Evolutionary conservation across 2,329 filamentous ascomycete species (phyloP).

Genomic region (Hirsutella thompsonii): DNA sequence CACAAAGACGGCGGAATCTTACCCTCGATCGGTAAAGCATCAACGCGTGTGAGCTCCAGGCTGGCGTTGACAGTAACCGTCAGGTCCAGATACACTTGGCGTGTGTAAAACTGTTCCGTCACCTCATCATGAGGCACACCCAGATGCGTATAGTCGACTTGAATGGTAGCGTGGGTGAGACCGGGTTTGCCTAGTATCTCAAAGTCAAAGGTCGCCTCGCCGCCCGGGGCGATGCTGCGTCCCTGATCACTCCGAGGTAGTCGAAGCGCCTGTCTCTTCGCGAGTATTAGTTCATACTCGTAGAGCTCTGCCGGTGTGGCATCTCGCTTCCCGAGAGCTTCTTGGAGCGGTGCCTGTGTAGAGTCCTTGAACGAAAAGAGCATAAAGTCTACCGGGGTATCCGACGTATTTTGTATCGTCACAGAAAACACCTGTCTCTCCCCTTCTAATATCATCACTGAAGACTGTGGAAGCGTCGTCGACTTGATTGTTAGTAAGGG

Average conservation of each 20-base stretch:
- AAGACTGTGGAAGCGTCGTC: constrained; percentile 68
- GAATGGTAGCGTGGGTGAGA: constrained; percentile 63
- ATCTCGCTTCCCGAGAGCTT: constrained; percentile 63
- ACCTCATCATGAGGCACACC: constrained; percentile 56
- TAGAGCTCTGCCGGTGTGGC: constrained; percentile 68
- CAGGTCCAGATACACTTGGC: constrained; percentile 68
- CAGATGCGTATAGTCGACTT: constrained; percentile 79
- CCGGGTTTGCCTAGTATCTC: constrained; percentile 81
- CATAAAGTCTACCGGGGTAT: constrained; percentile 68
- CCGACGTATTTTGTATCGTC: constrained; percentile 67
- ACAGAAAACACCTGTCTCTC: constrained; percentile 68
- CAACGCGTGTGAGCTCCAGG: constrained; percentile 68
- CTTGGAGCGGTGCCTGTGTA: constrained; percentile 63
- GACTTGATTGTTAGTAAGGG: constrained; percentile 65
- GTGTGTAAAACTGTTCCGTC: constrained; percentile 65
- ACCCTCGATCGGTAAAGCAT: constrained; percentile 61
- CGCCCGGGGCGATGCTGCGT: constrained; percentile 52
- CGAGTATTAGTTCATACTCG: constrained; percentile 71
- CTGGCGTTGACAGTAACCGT: constrained; percentile 88
- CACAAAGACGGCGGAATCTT: constrained; percentile 51
- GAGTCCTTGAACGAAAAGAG: constrained; percentile 86
- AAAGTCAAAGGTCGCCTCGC: constrained; percentile 61
- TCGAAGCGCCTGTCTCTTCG: constrained; percentile 57
- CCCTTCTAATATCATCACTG: constrained; percentile 86
- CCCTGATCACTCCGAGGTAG: constrained; percentile 37